Evolutionary conservation across 345 rosid species (phyloP), one percentile per base, ranked within the genome.

Genomic region (Microcos paniculata): DNA sequence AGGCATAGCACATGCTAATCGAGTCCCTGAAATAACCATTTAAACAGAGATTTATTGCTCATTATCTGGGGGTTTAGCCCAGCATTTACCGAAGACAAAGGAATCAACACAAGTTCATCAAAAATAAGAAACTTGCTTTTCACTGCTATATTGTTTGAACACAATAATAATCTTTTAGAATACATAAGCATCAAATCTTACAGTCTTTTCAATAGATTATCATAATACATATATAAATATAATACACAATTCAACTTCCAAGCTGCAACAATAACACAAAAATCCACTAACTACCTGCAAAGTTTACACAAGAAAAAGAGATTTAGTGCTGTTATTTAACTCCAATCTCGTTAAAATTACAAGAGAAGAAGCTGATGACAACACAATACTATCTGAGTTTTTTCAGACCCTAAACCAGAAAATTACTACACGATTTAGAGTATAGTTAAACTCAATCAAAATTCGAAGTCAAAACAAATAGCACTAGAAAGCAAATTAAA

Each of bases 321-420:
- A 80, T 90, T 24, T 90, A 43, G 91, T 80, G 90, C 86, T 84
- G 89, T 74, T 74, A 85, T 88, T 88, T 90, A 84, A 90, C 89
- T 90, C 91, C 89, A 26, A 76, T 61, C 89, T 75, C 85, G 83
- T 86, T 57, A 45, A 45, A 43, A 26, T 1, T 10, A 11, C 65
- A 24, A 42, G 85, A 84, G 87, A 88, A 46, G 90, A 85, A 90
- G 94, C 90, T 90, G 94, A 90, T 87, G 92, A 81, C 88, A 88
- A 84, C 94, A 84, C 87, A 28, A 13, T 21, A 62, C 45, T 88
- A 2, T 88, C 4, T 71, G 91, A 88, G 91, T 83, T 87, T 80
- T n/a, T 82, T 85, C 90, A 90, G 92, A 80, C 90, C 66, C 89
- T 35, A 48, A 19, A 55, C 35, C 85, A 51, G 1, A 8, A 0